These are phyloP conservation scores for Trichosporon faecale DNA, from an alignment of 1,284 basidiomycete species.

Conservation along the genomic window DNA sequence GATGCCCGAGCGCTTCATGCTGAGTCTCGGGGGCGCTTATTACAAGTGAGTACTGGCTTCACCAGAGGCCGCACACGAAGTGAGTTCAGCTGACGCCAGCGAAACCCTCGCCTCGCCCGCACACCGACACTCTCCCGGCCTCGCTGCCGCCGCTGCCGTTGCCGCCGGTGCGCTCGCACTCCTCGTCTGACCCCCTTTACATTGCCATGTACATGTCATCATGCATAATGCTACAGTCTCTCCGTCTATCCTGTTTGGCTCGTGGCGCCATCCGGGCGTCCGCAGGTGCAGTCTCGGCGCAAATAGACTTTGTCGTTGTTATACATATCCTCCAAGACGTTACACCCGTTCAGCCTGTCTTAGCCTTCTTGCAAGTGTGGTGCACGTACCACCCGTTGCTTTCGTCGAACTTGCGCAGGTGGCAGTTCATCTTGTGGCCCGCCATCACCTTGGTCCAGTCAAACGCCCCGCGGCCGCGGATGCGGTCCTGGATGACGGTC, in stretches of 20 bases:
- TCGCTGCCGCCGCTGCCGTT: not conserved
- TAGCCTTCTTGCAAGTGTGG: constrained; percentile 16
- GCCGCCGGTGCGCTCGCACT: not conserved
- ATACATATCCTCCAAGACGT: too few relatives aligned
- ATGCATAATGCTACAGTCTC: not conserved
- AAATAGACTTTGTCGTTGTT: too few relatives aligned
- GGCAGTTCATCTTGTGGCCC: constrained; percentile 5
- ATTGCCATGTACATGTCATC: not conserved
- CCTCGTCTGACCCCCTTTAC: not conserved
- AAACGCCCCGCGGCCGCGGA: constrained; percentile 34
- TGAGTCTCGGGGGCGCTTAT: constrained; percentile 28
- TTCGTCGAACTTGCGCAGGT: constrained; percentile 16
- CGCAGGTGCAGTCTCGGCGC: too few relatives aligned
- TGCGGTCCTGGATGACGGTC: constrained; percentile 26
- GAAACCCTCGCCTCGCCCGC: not conserved
- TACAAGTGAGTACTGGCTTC: constrained; percentile 47
- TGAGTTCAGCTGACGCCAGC: not conserved
- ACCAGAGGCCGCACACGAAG: too few relatives aligned
- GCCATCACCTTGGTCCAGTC: constrained; percentile 30
- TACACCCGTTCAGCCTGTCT: not conserved
- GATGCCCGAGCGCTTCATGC: constrained; percentile 29
- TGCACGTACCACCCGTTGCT: constrained; percentile 19
- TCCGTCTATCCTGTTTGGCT: not conserved
- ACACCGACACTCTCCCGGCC: not conserved
- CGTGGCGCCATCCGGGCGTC: too few relatives aligned